Evolutionary conservation across 768 basidiomycete genomes (phyloP), one percentile per base, ranked within the genome.

Genomic region (Trametes maxima): DNA sequence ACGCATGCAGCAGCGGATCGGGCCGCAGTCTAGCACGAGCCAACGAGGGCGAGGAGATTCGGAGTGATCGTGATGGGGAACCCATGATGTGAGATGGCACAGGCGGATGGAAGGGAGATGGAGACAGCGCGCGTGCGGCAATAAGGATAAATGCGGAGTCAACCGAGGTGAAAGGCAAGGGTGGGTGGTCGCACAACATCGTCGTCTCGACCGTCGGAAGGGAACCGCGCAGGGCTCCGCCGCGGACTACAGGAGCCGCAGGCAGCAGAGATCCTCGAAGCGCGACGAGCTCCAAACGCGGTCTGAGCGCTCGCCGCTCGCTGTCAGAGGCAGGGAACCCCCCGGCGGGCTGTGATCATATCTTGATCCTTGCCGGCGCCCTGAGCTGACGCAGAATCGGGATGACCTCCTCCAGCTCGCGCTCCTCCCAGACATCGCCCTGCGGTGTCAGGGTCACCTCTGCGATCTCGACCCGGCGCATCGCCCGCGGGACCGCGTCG

Each of bases 331-430:
- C 12, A 12, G 11, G 45, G 12, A 12, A 17, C 5, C 16, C 7
- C 12, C 24, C 47, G 25, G 13, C 2, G 47, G 47, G 25, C 25
- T 21, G 14, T n/a, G 39, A 57, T 57, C 60, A 62, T 16, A 56
- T 24, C 54, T 40, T 62, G 48, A 57, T 57, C 48, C 17, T 61
- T 21, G 47, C 25, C 46, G 63, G 56, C 53, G 45, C 65, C 39
- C 61, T 42, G 28, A 67, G 61, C 66, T 43, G 54, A 21, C 66
- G 39, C 40, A 67, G 55, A 33, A 28, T 62, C 49, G 66, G 63
- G 24, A 67, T 59, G 19, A 67, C 66, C 19, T 67, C 62, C 33
- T 60, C 44, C 24, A 67, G 43, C 25, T 58, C 63, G 39, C 58
- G 53, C 58, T 54, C 37, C 50, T 64, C 58, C 52, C 63, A 64